Evolutionary conservation across 352 stramenopile genomes (phyloP).

Genomic region (Peronosclerospora sorghi): DNA sequence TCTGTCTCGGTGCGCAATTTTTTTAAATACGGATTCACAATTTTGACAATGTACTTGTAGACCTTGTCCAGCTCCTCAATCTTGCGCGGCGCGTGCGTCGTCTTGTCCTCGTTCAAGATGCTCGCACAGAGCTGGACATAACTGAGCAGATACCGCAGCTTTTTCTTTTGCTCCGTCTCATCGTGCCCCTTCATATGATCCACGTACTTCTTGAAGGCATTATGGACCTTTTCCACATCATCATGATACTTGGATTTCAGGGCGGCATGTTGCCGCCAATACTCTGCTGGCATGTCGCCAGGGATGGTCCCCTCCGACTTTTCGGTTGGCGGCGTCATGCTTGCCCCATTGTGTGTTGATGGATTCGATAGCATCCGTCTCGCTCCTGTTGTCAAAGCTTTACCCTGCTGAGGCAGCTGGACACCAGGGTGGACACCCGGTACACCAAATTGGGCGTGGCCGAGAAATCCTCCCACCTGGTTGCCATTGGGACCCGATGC

Average conservation of each 20-base stretch:
- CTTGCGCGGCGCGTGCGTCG: constrained; percentile 54
- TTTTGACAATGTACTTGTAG: constrained; percentile 86
- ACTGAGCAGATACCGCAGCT: constrained; percentile 70
- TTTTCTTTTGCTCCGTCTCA: constrained; percentile 83
- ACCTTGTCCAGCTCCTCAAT: constrained; percentile 81
- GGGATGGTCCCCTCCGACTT: constrained; percentile 19
- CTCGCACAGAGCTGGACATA: constrained; percentile 77
- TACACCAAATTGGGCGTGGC: constrained; percentile 25
- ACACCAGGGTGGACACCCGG: constrained; percentile 18
- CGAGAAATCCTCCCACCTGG: constrained; percentile 28
- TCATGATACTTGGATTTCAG: constrained; percentile 69
- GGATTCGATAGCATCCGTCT: constrained; percentile 20
- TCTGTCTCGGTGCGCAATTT: constrained; percentile 80
- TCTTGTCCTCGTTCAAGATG: constrained; percentile 66
- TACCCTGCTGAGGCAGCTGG: constrained; percentile 13
- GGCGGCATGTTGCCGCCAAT: constrained; percentile 67
- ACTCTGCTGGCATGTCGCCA: constrained; percentile 44
- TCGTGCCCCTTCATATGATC: constrained; percentile 83
- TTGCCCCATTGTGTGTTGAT: constrained; percentile 9
- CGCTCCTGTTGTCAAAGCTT: constrained; percentile 7
- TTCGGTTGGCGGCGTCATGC: constrained; percentile 11
- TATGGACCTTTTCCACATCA: constrained; percentile 80
- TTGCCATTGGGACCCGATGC: constrained; percentile 3
- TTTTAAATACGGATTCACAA: constrained; percentile 81
- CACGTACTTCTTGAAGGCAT: constrained; percentile 81